Evolutionary conservation across 768 basidiomycete genomes (phyloP).

Genomic region (Melanogaster broomeanus): DNA sequence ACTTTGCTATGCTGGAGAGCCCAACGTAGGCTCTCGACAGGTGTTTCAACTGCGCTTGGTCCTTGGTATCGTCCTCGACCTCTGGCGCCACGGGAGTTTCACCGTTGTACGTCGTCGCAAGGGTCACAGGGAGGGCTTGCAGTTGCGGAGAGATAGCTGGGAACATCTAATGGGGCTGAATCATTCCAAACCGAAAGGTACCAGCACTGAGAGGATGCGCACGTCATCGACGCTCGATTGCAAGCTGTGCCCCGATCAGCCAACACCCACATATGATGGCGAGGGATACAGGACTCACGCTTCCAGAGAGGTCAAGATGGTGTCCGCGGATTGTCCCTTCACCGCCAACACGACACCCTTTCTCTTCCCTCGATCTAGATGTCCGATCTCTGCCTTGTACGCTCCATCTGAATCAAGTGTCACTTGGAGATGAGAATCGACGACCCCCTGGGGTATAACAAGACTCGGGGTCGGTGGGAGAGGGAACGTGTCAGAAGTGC

Average conservation of each 20-base stretch:
- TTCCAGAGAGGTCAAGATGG: constrained; percentile 44
- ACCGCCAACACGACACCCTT: constrained; percentile 64
- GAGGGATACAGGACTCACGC: constrained; percentile 31
- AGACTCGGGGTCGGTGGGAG: constrained; percentile 68
- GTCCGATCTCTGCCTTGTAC: constrained; percentile 39
- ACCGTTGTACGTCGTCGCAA: constrained; percentile 57
- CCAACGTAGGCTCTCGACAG: constrained; percentile 60
- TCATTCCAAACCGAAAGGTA: constrained; percentile 64
- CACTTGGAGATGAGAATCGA: constrained; percentile 68
- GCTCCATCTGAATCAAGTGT: constrained; percentile 22
- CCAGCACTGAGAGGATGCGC: constrained; percentile 55
- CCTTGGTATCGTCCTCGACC: constrained; percentile 15
- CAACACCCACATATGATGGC: not conserved
- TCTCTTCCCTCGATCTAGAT: constrained; percentile 46
- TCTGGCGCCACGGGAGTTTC: constrained; percentile 39
- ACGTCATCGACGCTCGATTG: constrained; percentile 19
- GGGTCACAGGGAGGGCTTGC: constrained; percentile 28
- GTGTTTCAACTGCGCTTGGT: constrained; percentile 33
- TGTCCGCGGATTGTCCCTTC: constrained; percentile 33
- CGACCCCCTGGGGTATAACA: constrained; percentile 59
- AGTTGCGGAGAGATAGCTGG: constrained; percentile 31
- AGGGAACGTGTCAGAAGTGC: constrained; percentile 66
- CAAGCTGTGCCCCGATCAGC: constrained; percentile 14
- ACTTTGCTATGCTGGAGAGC: constrained; percentile 62
- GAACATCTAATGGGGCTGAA: constrained; percentile 41